phyloP scores from a whole-genome alignment of 768 basidiomycete species.

The Panaeolus papilionaceus region DNA sequence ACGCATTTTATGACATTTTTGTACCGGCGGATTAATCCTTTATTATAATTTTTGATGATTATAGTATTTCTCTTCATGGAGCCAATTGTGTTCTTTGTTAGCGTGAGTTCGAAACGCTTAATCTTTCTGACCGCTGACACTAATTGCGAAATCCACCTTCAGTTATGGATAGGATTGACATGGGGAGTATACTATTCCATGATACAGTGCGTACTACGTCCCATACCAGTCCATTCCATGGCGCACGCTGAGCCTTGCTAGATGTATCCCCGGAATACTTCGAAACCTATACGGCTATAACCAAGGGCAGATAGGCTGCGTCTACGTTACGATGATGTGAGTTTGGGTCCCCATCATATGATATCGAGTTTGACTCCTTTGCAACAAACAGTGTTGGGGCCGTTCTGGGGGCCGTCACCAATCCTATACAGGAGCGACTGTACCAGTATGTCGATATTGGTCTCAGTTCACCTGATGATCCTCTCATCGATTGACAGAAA shows the following conservation, averaged over 20 bases:
- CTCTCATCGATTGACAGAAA: constrained; percentile 26
- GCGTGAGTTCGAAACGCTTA: constrained; percentile 47
- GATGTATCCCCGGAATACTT: constrained; percentile 66
- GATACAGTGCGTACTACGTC: constrained; percentile 50
- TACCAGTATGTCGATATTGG: constrained; percentile 44
- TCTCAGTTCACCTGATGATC: not conserved
- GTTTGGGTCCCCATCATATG: not conserved
- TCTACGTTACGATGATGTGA: constrained; percentile 61
- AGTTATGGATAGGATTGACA: constrained; percentile 70
- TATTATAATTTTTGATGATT: not conserved
- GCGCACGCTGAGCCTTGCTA: constrained; percentile 25
- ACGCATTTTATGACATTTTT: too few species aligned
- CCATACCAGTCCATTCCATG: not conserved
- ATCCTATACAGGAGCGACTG: constrained; percentile 50
- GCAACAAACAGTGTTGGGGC: constrained; percentile 50
- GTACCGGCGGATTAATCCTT: too few species aligned
- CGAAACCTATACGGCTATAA: constrained; percentile 60
- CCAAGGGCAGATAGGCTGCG: constrained; percentile 60
- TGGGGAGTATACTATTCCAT: constrained; percentile 75
- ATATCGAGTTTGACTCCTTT: constrained; percentile 17
- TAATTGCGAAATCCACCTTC: constrained; percentile 5
- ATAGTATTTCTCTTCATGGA: constrained; percentile 51
- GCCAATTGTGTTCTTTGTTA: constrained; percentile 73
- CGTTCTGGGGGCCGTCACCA: constrained; percentile 48
- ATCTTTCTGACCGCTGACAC: constrained; percentile 24